Percentiles rank a stretch among this genome's conserved stretches.
These are phyloP conservation scores for Eimeria falciformis DNA, from an alignment of 169 alveolate genomes.

Conservation along the genomic window DNA sequence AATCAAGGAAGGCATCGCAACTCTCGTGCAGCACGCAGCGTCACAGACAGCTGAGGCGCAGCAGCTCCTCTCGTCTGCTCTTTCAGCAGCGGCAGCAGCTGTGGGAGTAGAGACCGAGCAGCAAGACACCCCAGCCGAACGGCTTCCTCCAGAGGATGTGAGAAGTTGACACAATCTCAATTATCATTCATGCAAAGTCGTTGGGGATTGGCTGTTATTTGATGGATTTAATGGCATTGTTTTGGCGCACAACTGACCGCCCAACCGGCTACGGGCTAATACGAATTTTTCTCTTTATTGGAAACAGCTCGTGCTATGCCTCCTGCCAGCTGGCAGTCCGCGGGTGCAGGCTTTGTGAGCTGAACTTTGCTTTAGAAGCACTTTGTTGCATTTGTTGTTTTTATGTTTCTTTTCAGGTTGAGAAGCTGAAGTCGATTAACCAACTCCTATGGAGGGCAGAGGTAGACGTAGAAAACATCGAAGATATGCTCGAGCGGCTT, in stretches of 20 bases:
- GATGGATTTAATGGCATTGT: no score
- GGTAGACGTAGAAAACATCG: conserved; percentile 82
- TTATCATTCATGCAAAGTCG: no score
- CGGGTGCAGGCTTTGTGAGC: no score
- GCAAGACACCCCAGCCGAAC: neutral
- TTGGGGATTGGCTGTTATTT: no score
- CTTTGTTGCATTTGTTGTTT: neutral
- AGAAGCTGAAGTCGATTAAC: conserved; percentile 77
- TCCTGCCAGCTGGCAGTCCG: no score
- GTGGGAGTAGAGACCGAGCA: neutral
- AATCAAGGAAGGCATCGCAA: conserved; percentile 24
- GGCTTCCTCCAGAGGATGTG: conserved; percentile 12
- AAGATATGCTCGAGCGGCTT: conserved; percentile 73
- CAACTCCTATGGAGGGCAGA: conserved; percentile 85
- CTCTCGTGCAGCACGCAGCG: conserved; percentile 49
- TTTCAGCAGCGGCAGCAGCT: conserved; percentile 58
- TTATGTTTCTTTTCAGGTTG: conserved; percentile 2
- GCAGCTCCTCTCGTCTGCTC: conserved; percentile 58
- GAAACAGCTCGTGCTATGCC: no score
- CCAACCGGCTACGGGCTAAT: no score
- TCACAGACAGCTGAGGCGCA: conserved; percentile 62
- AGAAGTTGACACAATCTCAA: no score
- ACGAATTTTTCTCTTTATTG: no score
- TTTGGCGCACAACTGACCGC: no score
- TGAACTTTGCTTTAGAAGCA: no score